phyloP scores from a whole-genome alignment of 2,329 filamentous ascomycete species.

The Pseudogymnoascus sp. region DNA sequence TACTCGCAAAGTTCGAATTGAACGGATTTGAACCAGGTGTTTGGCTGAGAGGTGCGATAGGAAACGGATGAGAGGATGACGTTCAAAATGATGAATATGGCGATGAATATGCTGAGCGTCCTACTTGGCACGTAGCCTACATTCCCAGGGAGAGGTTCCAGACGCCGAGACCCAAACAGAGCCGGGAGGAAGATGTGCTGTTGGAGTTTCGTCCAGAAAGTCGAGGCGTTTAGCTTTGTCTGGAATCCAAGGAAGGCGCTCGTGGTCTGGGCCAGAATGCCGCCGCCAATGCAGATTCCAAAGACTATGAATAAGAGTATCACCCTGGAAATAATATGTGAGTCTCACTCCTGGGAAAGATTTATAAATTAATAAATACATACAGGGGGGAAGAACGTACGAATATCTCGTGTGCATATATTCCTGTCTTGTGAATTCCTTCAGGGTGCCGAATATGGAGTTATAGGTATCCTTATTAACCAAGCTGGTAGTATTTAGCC shows the following conservation, averaged over 20 bases:
- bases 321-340: slow-evolving; percentile 11
- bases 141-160: slow-evolving; percentile 11
- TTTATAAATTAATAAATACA: not conserved
- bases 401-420: slow-evolving; percentile 26
- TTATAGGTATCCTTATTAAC: slow-evolving; percentile 25
- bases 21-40: slow-evolving; percentile 10
- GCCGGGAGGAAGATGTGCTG: slow-evolving; percentile 8
- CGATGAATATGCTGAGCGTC: slow-evolving; percentile 14
- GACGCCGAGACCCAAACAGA: not conserved
- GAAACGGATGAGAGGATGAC: slow-evolving; percentile 13
- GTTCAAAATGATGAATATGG: slow-evolving; percentile 13
- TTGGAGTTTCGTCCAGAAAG: slow-evolving; percentile 9
- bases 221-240: slow-evolving; percentile 11
- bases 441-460: slow-evolving; percentile 23
- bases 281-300: slow-evolving; percentile 17
- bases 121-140: slow-evolving; percentile 18
- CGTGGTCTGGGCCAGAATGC: slow-evolving; percentile 17
- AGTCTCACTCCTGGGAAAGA: not conserved
- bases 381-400: slow-evolving; percentile 19
- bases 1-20: slow-evolving; percentile 12
- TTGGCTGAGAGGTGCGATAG: slow-evolving; percentile 9
- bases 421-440: slow-evolving; percentile 27
- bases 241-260: slow-evolving; percentile 12
- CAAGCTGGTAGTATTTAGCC: slow-evolving; percentile 28
- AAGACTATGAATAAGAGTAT: slow-evolving; percentile 19